Evolutionary conservation across 257 asterid species (phyloP), one percentile per base, ranked within the genome.

Genomic region (Solanum lycopersicoides): DNA sequence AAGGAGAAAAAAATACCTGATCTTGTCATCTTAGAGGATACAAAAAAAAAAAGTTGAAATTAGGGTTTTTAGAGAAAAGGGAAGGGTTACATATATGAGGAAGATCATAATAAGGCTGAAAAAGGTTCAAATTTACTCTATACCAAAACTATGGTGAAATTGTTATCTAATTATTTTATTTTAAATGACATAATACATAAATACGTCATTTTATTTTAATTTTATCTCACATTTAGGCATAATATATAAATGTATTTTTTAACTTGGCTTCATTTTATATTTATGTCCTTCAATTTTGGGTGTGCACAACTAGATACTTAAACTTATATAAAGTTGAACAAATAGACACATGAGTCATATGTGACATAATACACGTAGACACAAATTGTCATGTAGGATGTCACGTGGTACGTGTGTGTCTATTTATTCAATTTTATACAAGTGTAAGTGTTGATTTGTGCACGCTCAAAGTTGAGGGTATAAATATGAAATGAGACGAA

Each of bases 241-340:
- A 56, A 6, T 56, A 18, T 23, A 18, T 56, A 7, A 56, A 56
- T 56, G 12, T 56, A 4, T 56, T 3, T 0, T 56, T 56, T 56
- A 56, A 56, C 11, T 56, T 56, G 4, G 0, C 0, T 0, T 3
- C 0, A 56, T 3, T 56, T 56, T 1, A 6, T 4, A 56, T 56
- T 18, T 56, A 56, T 7, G 11, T 0, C 1, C 4, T 56, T 4
- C 2, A 56, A 56, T 0, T 56, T 56, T 56, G 4, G 4, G 11
- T 56, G 4, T 56, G n/a, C 11, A 56, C n/a, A 56, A 7, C 1
- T 56, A 2, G 2, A 18, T 4, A 18, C 11, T 56, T 56, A 56
- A 18, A 18, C n/a, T 56, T 56, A 12, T 56, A 56, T 18, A 7
- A 3, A 3, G 4, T 56, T 56, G n/a, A 18, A 56, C n/a, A 56